Percentiles rank a stretch among this genome's conserved stretches.
Evolutionary conservation across 2,329 filamentous ascomycete genomes (phyloP).

Genomic region (Phialophora verrucosa): DNA sequence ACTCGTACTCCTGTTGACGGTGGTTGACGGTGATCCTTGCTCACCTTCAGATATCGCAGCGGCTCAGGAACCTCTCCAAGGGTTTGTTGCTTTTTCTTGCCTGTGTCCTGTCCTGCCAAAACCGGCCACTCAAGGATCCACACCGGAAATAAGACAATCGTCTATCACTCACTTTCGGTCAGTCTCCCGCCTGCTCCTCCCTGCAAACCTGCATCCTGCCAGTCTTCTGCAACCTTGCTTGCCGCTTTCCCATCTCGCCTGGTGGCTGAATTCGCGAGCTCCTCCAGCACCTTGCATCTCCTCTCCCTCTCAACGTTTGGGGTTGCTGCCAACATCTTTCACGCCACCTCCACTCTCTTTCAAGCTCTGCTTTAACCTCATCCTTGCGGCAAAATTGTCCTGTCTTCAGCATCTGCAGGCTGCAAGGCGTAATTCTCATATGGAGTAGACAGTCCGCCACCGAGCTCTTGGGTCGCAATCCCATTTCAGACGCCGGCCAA

Average conservation of each 20-base stretch:
- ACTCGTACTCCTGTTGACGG: background rate
- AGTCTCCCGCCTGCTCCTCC: conserved; percentile 5
- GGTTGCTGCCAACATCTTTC: conserved; percentile 15
- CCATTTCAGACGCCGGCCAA: background rate
- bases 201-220: conserved; percentile 7
- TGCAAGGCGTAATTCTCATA: conserved; percentile 22
- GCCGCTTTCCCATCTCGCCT: conserved; percentile 18
- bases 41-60: background rate
- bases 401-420: conserved; percentile 17
- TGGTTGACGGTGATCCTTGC: background rate
- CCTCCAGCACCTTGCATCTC: conserved; percentile 2
- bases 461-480: conserved; percentile 14
- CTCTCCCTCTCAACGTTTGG: conserved; percentile 9
- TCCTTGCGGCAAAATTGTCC: conserved; percentile 6
- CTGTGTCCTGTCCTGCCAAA: conserved; percentile 8
- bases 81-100: background rate
- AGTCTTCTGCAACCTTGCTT: conserved; percentile 10
- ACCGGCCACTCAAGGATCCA: conserved; percentile 12
- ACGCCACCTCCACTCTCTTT: conserved; percentile 14
- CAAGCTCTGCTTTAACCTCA: background rate
- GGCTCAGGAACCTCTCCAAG: background rate
- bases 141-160: conserved; percentile 20
- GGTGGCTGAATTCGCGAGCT: conserved; percentile 12
- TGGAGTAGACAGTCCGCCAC: conserved; percentile 20
- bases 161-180: conserved; percentile 19